phyloP scores from a whole-genome alignment of 169 alveolate species.

The Plasmodium coatneyi region DNA sequence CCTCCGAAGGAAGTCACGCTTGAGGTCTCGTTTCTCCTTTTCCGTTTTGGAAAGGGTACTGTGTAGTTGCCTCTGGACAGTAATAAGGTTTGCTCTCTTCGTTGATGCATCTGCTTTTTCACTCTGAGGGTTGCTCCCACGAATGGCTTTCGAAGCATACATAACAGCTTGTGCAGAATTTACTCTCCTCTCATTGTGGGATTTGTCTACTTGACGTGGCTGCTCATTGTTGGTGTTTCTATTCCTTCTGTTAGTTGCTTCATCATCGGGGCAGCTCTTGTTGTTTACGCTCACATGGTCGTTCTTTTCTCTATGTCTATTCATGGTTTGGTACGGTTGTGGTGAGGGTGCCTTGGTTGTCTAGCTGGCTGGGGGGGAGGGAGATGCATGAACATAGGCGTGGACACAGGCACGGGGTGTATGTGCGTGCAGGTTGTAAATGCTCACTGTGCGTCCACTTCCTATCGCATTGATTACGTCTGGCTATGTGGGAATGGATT shows the following conservation, averaged over 20 bases:
- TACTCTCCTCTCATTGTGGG: not conserved
- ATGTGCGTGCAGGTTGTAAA: not conserved
- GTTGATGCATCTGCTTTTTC: not conserved
- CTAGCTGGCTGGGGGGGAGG: not conserved
- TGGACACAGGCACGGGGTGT: not conserved
- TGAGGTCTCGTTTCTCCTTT: not conserved
- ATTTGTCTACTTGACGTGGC: not conserved
- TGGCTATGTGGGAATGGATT: not conserved
- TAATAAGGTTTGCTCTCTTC: not conserved
- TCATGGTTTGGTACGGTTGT: conserved; percentile 8
- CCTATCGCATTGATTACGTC: not conserved
- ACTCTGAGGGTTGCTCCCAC: not conserved
- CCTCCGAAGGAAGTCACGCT: not conserved
- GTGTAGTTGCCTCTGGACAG: not conserved
- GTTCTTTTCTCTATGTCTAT: not conserved
- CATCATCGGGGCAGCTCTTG: not conserved
- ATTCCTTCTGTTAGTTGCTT: not conserved
- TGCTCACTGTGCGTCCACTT: not conserved
- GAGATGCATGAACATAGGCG: not conserved
- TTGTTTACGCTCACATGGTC: not conserved
- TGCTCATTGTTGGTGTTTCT: not conserved
- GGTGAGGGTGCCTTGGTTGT: not conserved
- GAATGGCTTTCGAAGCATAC: not conserved
- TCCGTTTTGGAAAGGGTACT: not conserved
- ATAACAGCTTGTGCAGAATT: not conserved